phyloP scores from a whole-genome alignment of 169 alveolate species.

The Babesia divergens region DNA sequence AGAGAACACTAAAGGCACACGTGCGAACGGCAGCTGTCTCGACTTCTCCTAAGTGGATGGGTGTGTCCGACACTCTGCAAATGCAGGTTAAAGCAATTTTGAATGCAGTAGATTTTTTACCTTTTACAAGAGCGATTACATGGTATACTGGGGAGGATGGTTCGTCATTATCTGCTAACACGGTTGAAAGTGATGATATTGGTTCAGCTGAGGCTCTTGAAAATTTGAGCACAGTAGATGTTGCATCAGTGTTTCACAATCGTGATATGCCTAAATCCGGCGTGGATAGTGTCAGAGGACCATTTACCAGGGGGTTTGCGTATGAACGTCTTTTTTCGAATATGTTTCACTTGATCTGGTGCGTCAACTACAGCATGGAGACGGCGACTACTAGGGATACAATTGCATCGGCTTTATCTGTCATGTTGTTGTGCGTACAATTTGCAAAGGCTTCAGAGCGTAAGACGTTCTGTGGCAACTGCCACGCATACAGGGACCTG shows the following conservation, averaged over 20 bases:
- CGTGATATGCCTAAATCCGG: too few relatives aligned
- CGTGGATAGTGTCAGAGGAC: too few relatives aligned
- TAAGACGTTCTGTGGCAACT: neutral
- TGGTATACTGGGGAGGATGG: too few relatives aligned
- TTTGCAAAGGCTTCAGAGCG: neutral
- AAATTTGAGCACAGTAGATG: too few relatives aligned
- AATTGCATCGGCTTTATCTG: neutral
- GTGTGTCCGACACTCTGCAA: neutral
- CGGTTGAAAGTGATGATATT: too few relatives aligned
- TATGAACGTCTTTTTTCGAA: neutral
- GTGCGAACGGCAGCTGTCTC: neutral
- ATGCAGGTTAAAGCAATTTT: slow-evolving; percentile 1
- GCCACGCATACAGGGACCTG: neutral
- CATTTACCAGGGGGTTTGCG: neutral
- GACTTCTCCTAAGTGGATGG: neutral
- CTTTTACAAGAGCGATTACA: too few relatives aligned
- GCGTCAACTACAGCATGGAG: neutral
- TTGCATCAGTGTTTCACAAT: too few relatives aligned
- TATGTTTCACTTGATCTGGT: neutral
- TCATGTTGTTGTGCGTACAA: slow-evolving; percentile 2
- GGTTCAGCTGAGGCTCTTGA: too few relatives aligned
- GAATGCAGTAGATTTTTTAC: neutral
- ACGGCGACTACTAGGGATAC: neutral
- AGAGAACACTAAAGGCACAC: neutral
- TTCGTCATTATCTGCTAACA: too few relatives aligned